Evolutionary conservation across 2,329 filamentous ascomycete species (phyloP).

Genomic region (Sclerotinia subarctica): DNA sequence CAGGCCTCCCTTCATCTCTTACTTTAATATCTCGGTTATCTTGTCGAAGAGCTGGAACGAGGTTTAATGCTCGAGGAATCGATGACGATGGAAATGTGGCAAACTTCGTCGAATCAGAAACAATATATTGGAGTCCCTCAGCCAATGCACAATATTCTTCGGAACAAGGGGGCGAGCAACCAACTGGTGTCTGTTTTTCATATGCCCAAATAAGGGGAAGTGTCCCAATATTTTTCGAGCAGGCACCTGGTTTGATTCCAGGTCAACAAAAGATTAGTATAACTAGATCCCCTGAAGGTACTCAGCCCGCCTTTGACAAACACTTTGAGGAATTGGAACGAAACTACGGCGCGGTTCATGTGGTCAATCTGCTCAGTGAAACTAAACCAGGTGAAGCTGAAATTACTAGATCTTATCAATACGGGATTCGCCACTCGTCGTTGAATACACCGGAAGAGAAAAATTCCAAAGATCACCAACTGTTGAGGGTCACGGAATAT

Average conservation of each 20-base stretch:
- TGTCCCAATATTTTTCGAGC: slow-evolving; percentile 96
- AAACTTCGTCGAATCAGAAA: slow-evolving; percentile 98
- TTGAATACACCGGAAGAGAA: slow-evolving; percentile 59
- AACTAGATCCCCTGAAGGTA: slow-evolving; percentile 83
- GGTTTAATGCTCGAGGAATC: slow-evolving; percentile 96
- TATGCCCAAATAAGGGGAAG: slow-evolving; percentile 92
- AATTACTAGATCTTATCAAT: slow-evolving; percentile 73
- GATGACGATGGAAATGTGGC: slow-evolving; percentile 97
- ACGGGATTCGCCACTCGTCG: slow-evolving; percentile 71
- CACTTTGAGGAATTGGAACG: slow-evolving; percentile 87
- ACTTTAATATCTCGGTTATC: slow-evolving; percentile 91
- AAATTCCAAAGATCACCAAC: slow-evolving; percentile 62
- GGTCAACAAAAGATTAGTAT: slow-evolving; percentile 93
- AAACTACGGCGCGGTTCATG: slow-evolving; percentile 84
- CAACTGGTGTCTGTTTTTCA: slow-evolving; percentile 72
- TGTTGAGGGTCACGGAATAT: slow-evolving; percentile 81
- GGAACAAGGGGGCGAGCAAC: slow-evolving; percentile 30
- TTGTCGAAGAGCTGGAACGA: slow-evolving; percentile 84
- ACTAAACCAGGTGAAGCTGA: slow-evolving; percentile 84
- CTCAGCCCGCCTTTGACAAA: slow-evolving; percentile 91
- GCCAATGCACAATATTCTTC: slow-evolving; percentile 22
- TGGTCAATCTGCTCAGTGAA: slow-evolving; percentile 91
- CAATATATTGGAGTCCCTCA: slow-evolving; percentile 79
- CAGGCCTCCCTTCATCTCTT: slow-evolving; percentile 76
- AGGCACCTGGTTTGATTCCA: slow-evolving; percentile 80